Conservation (phyloP, 78 protist species). For the Creolimax fragrantissima region DNA sequence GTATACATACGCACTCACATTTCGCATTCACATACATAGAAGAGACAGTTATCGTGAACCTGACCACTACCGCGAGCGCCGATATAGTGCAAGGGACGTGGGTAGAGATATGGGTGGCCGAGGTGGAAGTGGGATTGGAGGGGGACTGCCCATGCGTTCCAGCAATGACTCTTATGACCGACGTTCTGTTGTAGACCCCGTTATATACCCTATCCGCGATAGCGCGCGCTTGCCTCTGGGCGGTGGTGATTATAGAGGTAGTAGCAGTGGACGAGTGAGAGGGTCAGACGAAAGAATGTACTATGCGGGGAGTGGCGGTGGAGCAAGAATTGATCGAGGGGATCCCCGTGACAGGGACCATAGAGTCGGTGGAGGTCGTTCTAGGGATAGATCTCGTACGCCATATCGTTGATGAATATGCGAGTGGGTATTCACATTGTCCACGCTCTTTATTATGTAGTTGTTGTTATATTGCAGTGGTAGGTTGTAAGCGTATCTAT, state of each 20-base stretch:
- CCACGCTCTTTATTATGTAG: too few species aligned
- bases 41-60: neutral
- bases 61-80: neutral
- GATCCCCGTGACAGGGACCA: too few species aligned
- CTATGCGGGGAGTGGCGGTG: neutral
- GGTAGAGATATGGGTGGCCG: neutral
- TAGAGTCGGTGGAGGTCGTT: too few species aligned
- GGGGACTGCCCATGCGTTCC: neutral
- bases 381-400: too few species aligned
- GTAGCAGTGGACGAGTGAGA: neutral
- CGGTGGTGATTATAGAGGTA: neutral
- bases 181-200: neutral
- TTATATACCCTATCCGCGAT: neutral
- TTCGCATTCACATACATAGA: neutral
- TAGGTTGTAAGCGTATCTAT: too few species aligned
- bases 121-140: neutral
- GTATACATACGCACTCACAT: too few species aligned
- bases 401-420: too few species aligned
- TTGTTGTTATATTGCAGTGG: too few species aligned
- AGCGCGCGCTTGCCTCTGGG: neutral
- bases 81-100: neutral
- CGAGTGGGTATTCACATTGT: too few species aligned
- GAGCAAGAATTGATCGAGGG: too few species aligned
- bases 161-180: neutral
- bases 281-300: neutral